A percentile compares a stretch with the other conserved stretches of the same genome.
Evolutionary conservation across 2,329 filamentous ascomycete species (phyloP).

Genomic region (Cercospora zeae-maydis): DNA sequence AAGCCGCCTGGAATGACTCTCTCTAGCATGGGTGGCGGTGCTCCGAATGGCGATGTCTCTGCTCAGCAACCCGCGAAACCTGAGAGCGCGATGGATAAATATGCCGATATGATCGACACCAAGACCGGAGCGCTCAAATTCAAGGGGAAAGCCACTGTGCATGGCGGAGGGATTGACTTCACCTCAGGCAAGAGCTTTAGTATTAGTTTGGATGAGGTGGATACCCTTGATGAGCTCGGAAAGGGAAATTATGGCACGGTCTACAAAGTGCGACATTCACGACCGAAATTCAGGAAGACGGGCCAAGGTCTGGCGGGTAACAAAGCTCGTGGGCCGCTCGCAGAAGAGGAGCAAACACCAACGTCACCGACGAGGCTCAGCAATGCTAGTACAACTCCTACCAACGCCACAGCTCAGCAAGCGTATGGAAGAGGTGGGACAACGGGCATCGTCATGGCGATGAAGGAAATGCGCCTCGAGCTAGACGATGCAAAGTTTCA

Average conservation of each 20-base stretch:
- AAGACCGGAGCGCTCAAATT: conserved; percentile 90
- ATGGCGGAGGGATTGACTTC: conserved; percentile 87
- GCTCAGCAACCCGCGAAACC: conserved; percentile 29
- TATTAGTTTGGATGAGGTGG: conserved; percentile 93
- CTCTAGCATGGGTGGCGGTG: conserved; percentile 42
- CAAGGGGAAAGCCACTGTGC: conserved; percentile 86
- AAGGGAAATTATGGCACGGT: conserved; percentile 99
- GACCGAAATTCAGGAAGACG: conserved; percentile 59
- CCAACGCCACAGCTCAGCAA: conserved; percentile 19
- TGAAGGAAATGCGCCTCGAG: conserved; percentile 97
- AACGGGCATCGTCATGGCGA: conserved; percentile 86
- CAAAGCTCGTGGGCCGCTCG: conserved; percentile 42
- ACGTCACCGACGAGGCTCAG: conserved; percentile 30
- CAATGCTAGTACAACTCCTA: conserved; percentile 28
- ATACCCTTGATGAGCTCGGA: conserved; percentile 86
- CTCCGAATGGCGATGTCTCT: conserved; percentile 34
- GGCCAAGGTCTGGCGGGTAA: conserved; percentile 60
- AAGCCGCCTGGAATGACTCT: conserved; percentile 46
- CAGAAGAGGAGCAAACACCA: conserved; percentile 23
- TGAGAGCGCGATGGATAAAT: conserved; percentile 56
- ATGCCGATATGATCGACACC: conserved; percentile 80
- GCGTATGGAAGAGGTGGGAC: conserved; percentile 44
- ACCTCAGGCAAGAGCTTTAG: conserved; percentile 83
- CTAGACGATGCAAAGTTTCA: conserved; percentile 95
- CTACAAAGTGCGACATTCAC: conserved; percentile 88